Evolutionary conservation across 1,284 basidiomycete genomes (phyloP).

Genomic region (Ceratobasidium sp.): DNA sequence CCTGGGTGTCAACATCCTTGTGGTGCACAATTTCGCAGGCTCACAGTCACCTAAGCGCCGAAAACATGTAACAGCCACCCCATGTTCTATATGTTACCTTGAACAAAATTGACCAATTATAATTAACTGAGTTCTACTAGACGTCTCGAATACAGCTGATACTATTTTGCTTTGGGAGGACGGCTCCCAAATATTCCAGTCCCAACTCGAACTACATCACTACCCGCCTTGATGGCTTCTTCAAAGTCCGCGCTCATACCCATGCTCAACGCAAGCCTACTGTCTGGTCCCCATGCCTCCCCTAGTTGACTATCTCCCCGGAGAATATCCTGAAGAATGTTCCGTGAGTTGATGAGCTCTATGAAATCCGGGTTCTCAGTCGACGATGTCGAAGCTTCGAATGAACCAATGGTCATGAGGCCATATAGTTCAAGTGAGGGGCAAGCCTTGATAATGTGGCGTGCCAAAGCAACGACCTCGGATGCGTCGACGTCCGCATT

Average conservation of each 20-base stretch:
- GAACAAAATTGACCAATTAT: background rate
- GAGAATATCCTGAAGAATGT: conserved; percentile 60
- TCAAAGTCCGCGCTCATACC: conserved; percentile 98
- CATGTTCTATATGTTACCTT: too few relatives aligned
- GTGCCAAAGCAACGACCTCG: conserved; percentile 72
- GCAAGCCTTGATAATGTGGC: conserved; percentile 74
- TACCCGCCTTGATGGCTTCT: conserved; percentile 82
- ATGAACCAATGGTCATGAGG: conserved; percentile 95
- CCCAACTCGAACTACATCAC: conserved; percentile 89
- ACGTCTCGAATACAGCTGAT: too few relatives aligned
- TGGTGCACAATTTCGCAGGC: background rate
- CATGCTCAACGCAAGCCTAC: conserved; percentile 83
- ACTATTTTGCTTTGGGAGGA: conserved; percentile 43
- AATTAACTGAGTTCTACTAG: too few relatives aligned
- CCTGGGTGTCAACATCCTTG: background rate
- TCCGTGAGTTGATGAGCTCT: conserved; percentile 67
- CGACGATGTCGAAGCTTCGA: conserved; percentile 69
- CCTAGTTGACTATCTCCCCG: conserved; percentile 54
- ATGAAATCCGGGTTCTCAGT: conserved; percentile 87
- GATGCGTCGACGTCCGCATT: conserved; percentile 46
- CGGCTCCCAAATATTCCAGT: conserved; percentile 83
- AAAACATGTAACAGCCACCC: background rate
- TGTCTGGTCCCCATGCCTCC: conserved; percentile 55
- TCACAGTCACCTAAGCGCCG: conserved; percentile 5
- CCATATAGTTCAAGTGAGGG: conserved; percentile 79